Evolutionary conservation across 179 eudicot genomes (phyloP).

Genomic region (Beta macrorhiza): DNA sequence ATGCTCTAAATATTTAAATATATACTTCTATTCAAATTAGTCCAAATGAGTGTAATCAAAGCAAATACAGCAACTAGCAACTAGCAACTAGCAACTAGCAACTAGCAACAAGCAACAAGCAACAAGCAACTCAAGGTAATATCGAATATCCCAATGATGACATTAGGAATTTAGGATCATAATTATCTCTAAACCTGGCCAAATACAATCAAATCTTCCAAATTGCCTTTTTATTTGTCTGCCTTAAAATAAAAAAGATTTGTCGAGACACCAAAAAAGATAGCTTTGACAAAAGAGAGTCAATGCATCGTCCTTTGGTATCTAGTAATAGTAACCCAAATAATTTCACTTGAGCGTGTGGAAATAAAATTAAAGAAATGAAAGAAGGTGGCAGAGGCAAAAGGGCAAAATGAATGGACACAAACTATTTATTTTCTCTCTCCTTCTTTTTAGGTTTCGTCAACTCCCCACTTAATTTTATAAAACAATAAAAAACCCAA

Average conservation of each 20-base stretch:
- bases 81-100: too few relatives aligned
- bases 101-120: too few relatives aligned
- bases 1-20: too few relatives aligned
- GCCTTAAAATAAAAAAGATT: not conserved
- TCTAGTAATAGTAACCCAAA: slow-evolving; percentile 9
- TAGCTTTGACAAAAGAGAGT: slow-evolving; percentile 1
- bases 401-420: slow-evolving; percentile 23
- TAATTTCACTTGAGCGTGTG: slow-evolving; percentile 2
- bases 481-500: not conserved
- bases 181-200: too few relatives aligned
- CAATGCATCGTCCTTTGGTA: slow-evolving; percentile 21
- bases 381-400: not conserved
- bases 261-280: not conserved
- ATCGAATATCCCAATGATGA: not conserved
- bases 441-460: not conserved
- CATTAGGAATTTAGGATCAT: not conserved
- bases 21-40: too few relatives aligned
- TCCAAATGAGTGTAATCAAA: too few relatives aligned
- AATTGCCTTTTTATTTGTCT: not conserved
- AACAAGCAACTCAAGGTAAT: too few relatives aligned
- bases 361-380: not conserved
- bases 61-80: not conserved
- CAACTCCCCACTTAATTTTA: not conserved
- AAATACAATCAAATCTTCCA: not conserved
- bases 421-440: not conserved